phyloP scores from a whole-genome alignment of 2,329 filamentous ascomycete species.

The Xylaria sp. region DNA sequence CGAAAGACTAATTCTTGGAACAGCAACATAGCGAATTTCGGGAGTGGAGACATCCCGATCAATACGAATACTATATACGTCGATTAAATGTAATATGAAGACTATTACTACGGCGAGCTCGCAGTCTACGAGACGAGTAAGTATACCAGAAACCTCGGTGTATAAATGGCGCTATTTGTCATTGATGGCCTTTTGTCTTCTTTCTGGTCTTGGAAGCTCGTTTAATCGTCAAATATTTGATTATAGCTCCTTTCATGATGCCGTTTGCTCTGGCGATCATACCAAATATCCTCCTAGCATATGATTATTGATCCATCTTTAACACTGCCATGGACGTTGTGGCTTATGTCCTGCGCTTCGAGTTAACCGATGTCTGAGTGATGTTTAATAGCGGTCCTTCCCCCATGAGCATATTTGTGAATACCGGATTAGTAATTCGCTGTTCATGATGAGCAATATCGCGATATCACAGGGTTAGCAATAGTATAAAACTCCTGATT shows the following conservation, averaged over 20 bases:
- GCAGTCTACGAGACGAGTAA: background rate
- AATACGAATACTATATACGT: constrained; percentile 3
- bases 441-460: background rate
- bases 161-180: constrained; percentile 8
- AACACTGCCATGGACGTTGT: constrained; percentile 71
- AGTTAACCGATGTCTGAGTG: constrained; percentile 69
- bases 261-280: constrained; percentile 67
- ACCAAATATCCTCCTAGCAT: constrained; percentile 37
- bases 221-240: constrained; percentile 75
- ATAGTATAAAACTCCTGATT: background rate
- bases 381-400: constrained; percentile 77
- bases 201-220: constrained; percentile 66
- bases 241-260: constrained; percentile 70
- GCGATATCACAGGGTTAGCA: background rate
- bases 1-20: background rate
- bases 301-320: constrained; percentile 67
- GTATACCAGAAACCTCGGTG: constrained; percentile 4
- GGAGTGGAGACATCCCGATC: too few species aligned
- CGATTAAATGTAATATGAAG: background rate
- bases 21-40: background rate
- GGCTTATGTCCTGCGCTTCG: constrained; percentile 74
- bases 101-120: background rate
- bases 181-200: constrained; percentile 44
- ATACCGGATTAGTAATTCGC: background rate
- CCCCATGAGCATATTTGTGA: constrained; percentile 69